Conservation (phyloP, 768 basidiomycete genomes). For the Lyophyllum decastes region DNA sequence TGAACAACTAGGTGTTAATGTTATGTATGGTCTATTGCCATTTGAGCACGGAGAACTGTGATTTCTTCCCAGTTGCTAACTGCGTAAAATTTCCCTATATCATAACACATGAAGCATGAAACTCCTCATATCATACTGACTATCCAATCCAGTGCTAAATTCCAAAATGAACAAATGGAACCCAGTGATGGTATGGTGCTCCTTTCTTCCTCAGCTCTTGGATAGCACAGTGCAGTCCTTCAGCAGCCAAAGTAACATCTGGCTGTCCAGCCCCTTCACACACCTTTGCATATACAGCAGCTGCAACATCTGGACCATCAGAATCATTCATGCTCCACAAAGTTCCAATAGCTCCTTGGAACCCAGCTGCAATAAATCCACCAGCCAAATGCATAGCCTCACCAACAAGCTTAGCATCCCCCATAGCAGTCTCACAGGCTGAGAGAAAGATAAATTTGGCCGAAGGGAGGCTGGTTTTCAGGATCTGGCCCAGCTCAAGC, state of each 20-base stretch:
- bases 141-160: background rate
- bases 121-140: background rate
- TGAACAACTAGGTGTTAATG: too few relatives aligned
- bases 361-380: constrained; percentile 27
- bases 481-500: constrained; percentile 24
- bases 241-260: constrained; percentile 10
- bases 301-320: constrained; percentile 17
- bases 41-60: too few relatives aligned
- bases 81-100: too few relatives aligned
- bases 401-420: constrained; percentile 17
- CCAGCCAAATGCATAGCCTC: constrained; percentile 35
- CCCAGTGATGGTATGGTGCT: constrained; percentile 9
- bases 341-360: constrained; percentile 22
- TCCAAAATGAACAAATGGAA: constrained; percentile 21
- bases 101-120: background rate
- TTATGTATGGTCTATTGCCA: too few relatives aligned
- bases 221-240: constrained; percentile 15
- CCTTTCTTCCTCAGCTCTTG: constrained; percentile 4
- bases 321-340: constrained; percentile 21
- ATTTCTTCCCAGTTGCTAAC: too few relatives aligned
- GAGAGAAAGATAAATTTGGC: constrained; percentile 38
- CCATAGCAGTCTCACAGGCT: constrained; percentile 26
- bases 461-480: constrained; percentile 14
- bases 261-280: constrained; percentile 3
- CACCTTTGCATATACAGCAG: constrained; percentile 11